A percentile compares a stretch with the other conserved stretches of the same genome.
These are phyloP conservation scores for Phytomonas francai DNA, from an alignment of 208 protist species.

Conservation along the genomic window DNA sequence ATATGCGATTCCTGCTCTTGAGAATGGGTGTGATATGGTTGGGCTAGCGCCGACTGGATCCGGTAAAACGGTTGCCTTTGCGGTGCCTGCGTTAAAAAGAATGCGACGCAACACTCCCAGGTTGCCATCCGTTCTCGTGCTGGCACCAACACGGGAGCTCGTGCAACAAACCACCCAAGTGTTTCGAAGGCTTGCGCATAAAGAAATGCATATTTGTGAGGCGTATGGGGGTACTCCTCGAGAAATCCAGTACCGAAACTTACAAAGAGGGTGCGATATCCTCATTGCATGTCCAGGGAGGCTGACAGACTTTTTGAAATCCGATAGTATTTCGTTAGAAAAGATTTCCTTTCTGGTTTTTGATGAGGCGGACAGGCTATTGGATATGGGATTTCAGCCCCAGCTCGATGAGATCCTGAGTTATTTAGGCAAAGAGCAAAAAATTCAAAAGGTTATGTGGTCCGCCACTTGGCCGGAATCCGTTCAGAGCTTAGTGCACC, in stretches of 20 bases:
- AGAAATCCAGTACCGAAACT: conserved; percentile 42
- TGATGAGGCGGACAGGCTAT: conserved; percentile 98
- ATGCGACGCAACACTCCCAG: conserved; percentile 24
- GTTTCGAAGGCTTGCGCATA: conserved; percentile 52
- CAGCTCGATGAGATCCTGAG: conserved; percentile 94
- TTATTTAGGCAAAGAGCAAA: conserved; percentile 34
- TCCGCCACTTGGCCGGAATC: conserved; percentile 91
- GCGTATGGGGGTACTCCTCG: conserved; percentile 75
- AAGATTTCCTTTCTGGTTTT: conserved; percentile 96
- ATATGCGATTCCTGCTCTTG: conserved; percentile 80
- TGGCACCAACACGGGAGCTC: conserved; percentile 98
- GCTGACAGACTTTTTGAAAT: conserved; percentile 93
- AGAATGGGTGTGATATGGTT: conserved; percentile 92
- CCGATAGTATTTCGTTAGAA: conserved; percentile 80
- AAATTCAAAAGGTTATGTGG: conserved; percentile 96
- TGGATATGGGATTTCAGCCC: conserved; percentile 92
- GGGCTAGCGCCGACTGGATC: conserved; percentile 96
- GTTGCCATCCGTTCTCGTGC: conserved; percentile 90
- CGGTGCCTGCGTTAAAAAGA: conserved; percentile 85
- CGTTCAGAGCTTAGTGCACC: conserved; percentile 70
- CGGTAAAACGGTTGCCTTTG: conserved; percentile 98
- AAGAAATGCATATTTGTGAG: conserved; percentile 57
- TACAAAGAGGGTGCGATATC: conserved; percentile 75
- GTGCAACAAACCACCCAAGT: conserved; percentile 97
- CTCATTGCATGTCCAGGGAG: conserved; percentile 98